Base-by-base conservation (phyloP, 1,139 yeast genomes). In the Candida pseudoviswanathii region DNA sequence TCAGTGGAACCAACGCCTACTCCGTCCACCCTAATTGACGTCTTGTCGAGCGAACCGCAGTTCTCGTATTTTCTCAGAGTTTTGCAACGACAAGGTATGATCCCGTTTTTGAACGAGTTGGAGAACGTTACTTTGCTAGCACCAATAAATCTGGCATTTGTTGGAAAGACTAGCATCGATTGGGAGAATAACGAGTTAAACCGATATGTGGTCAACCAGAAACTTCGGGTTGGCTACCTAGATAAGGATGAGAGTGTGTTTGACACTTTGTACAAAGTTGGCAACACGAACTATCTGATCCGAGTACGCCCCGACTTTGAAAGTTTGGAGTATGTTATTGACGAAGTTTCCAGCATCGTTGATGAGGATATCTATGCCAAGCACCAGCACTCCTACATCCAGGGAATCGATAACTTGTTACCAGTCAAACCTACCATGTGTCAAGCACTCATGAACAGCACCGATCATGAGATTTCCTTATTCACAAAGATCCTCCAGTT, bases 121-220 rank as follows among this genome's bases (percentile, higher is more conserved):
- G 70, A 74, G 34, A 87, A 91, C 63, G 78, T 86, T 47, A 90
- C 98, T 0, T 68, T 92, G 21, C 65, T 90, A 43, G 97, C 97
- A 0, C 97, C 98, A 0, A 79, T 89, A 21, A 90, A 92, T 67
- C 84, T 87, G 58, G 97, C 97, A 0, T 91, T 88, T 66, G 75
- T 56, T 6, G 52, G 48, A 8, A 34, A 45, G 27, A 49, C 52
- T 4, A 11, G 38, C 4, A 32, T 50, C 40, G 50, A 55, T 8
- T 48, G 47, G 39, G 66, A 61, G 21, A 62, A 64, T 40, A 54
- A 64, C 41, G 56, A 58, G 6, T 56, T 73, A 5, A 54, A 65
- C 43, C 63, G 78, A 21, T 76, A 76, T 51, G 60, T 76, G 16
- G 58, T 73, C 4, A 61, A 65, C 57, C 78, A 71, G 54, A 60